A percentile compares a stretch with the other conserved stretches of the same genome.
phyloP scores from a whole-genome alignment of 78 protist genomes.

The Chrysochromulina tobinii region DNA sequence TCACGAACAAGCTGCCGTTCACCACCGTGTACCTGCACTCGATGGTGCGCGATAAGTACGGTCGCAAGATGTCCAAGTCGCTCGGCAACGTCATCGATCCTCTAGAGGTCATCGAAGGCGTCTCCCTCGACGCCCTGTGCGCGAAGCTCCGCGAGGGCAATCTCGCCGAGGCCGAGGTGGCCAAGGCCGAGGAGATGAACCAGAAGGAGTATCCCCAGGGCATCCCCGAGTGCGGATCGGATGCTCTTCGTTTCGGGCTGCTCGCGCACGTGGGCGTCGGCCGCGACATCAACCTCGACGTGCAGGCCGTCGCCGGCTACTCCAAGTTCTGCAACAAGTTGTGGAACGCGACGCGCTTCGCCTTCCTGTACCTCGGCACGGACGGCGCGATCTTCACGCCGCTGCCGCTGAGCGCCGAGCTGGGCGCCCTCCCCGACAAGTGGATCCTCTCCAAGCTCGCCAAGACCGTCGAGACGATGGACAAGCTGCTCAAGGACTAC shows the following conservation, averaged over 20 bases:
- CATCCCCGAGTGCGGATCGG: slow-evolving; percentile 86
- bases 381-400: too few relatives aligned
- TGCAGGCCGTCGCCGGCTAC: slow-evolving; percentile 72
- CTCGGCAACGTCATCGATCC: slow-evolving; percentile 98
- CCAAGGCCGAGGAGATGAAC: slow-evolving; percentile 61
- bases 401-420: neutral
- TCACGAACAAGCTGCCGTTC: slow-evolving; percentile 63
- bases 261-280: slow-evolving; percentile 7
- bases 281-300: slow-evolving; percentile 6
- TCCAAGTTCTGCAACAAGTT: slow-evolving; percentile 97
- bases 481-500: slow-evolving; percentile 51
- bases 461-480: slow-evolving; percentile 40
- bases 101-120: slow-evolving; percentile 90
- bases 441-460: slow-evolving; percentile 91
- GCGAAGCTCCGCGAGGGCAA: slow-evolving; percentile 76
- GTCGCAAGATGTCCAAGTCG: slow-evolving; percentile 95
- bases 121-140: slow-evolving; percentile 61
- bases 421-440: slow-evolving; percentile 40
- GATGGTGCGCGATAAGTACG: slow-evolving; percentile 90
- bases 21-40: slow-evolving; percentile 55
- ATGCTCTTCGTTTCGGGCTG: slow-evolving; percentile 83
- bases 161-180: slow-evolving; percentile 56
- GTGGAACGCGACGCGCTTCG: slow-evolving; percentile 81
- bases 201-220: slow-evolving; percentile 93
- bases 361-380: neutral